These are phyloP conservation scores for Curvularia lunata DNA, from an alignment of 2,329 filamentous ascomycete species.

Conservation along the genomic window DNA sequence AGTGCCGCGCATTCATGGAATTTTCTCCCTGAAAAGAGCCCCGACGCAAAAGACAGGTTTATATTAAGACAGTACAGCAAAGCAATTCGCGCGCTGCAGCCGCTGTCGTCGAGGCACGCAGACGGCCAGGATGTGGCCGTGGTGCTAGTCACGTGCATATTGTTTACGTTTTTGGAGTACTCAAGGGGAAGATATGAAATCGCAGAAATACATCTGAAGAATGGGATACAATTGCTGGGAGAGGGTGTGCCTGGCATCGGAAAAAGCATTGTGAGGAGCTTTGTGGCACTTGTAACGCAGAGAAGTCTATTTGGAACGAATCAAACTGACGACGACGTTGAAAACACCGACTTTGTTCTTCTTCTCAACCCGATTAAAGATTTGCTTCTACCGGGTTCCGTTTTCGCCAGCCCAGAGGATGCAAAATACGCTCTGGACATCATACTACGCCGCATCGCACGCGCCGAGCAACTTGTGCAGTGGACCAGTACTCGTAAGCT, in stretches of 20 bases:
- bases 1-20: constrained; percentile 43
- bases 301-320: constrained; percentile 20
- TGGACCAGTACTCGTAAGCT: neutral
- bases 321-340: neutral
- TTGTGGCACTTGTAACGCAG: constrained; percentile 40
- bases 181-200: constrained; percentile 50
- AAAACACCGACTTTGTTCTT: constrained; percentile 2
- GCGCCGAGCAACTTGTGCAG: neutral
- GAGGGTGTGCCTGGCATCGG: constrained; percentile 44
- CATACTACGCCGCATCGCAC: constrained; percentile 10
- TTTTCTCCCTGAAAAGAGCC: constrained; percentile 3
- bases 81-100: constrained; percentile 48
- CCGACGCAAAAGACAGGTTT: constrained; percentile 25
- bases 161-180: constrained; percentile 53
- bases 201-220: constrained; percentile 51
- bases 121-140: constrained; percentile 41
- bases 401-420: constrained; percentile 10
- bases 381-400: neutral
- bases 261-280: constrained; percentile 54
- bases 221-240: constrained; percentile 51
- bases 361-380: neutral
- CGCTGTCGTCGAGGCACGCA: constrained; percentile 16
- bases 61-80: constrained; percentile 51
- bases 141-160: constrained; percentile 51
- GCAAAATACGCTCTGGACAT: constrained; percentile 18